Evolutionary conservation across 768 basidiomycete genomes (phyloP), one percentile per base, ranked within the genome.

Genomic region (Royoungia palumana): DNA sequence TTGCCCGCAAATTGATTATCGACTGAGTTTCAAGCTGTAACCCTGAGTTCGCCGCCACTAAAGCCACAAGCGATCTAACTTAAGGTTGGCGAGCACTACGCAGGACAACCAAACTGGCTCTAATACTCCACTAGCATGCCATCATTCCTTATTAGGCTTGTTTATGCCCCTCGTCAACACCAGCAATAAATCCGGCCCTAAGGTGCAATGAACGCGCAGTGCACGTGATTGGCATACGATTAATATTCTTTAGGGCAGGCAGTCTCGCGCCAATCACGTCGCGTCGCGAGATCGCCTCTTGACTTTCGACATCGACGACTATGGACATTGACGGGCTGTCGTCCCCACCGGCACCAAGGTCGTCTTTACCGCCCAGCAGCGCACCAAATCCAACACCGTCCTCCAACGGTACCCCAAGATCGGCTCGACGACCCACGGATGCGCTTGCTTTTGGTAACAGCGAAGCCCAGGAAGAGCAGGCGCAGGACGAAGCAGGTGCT

Each of bases 41-140:
- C n/a, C 79, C 98, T 35, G 96, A 98, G 66, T 98, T 98, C 67
- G 94, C 95, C 2, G n/a, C n/a, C n/a, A n/a, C n/a, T n/a, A n/a
- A n/a, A n/a, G n/a, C n/a, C n/a, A n/a, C n/a, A n/a, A n/a, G n/a
- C n/a, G n/a, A n/a, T n/a, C n/a, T n/a, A n/a, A n/a, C n/a, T n/a
- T n/a, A n/a, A n/a, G n/a, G n/a, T n/a, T n/a, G n/a, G n/a, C n/a
- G n/a, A n/a, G n/a, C n/a, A n/a, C n/a, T n/a, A n/a, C n/a, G n/a
- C n/a, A n/a, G n/a, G n/a, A n/a, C n/a, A n/a, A n/a, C n/a, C n/a
- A n/a, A n/a, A n/a, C n/a, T n/a, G n/a, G n/a, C n/a, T n/a, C n/a
- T n/a, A n/a, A n/a, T n/a, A n/a, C n/a, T n/a, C n/a, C n/a, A n/a
- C n/a, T n/a, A n/a, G n/a, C n/a, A n/a, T n/a, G n/a, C n/a, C n/a